Evolutionary conservation across 305 asterid species (phyloP), one percentile per base, ranked within the genome.

Genomic region (Andrographis paniculata): DNA sequence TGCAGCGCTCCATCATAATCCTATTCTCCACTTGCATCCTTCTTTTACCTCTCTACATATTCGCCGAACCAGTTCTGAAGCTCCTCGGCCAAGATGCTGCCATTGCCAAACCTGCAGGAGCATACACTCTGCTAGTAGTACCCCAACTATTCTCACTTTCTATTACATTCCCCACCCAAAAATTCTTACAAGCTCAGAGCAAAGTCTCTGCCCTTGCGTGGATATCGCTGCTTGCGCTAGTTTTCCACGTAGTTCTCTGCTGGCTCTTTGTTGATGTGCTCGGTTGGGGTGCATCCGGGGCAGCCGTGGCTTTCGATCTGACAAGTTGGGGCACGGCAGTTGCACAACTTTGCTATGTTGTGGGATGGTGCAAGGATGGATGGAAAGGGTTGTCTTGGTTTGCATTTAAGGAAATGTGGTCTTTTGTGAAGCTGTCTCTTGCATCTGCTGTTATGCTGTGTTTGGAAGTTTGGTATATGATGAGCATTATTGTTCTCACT

Each of bases 141-240:
- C 97, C 95, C 22, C 94, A 87, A 24, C 24, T 83, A 23, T 83
- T 83, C 44, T 74, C 95, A 19, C 71, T 83, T 12, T 61, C 84
- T 14, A 27, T 87, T 41, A 66, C 44, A 5, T 84, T 87, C 55
- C 95, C 96, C 0, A 59, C 95, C 6, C 77, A 64, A 14, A 87
- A 87, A 48, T 87, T 83, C 43, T 75, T 83, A 46, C 96, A 83
- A 38, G 91, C 96, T 5, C 95, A 87, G 76, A 80, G 94, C 73
- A 74, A 80, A 64, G 95, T 87, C 16, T 54, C 52, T 13, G 77
- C 69, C 37, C 80, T 76, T 3, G 93, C 96, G 0, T 71, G 83
- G 81, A 71, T 84, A 18, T 77, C 80, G 0, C 36, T 71, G 20
- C 15, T 67, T 1, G 72, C 70, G 9, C 52, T 80, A 15, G 38